A percentile compares a stretch with the other conserved stretches of the same genome.
Conservation (phyloP, 2,329 filamentous ascomycete species). For the Fusarium anthophilum region DNA sequence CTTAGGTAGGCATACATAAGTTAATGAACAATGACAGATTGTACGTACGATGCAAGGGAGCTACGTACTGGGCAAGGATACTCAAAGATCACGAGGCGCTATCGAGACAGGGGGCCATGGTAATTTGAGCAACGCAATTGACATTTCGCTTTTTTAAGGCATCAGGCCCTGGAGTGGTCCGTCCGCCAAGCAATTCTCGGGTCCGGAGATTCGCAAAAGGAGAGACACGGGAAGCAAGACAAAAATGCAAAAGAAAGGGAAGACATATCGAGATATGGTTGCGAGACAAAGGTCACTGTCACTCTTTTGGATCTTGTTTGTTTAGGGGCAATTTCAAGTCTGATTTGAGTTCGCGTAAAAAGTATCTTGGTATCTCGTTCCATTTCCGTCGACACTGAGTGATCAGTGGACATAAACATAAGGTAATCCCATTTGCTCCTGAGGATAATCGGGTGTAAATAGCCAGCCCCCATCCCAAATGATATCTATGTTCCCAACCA, state of each 20-base stretch:
- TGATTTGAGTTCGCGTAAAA: constrained; percentile 34
- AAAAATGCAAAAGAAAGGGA: neutral
- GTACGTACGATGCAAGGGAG: constrained; percentile 33
- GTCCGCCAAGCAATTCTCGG: constrained; percentile 10
- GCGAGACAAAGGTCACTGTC: neutral
- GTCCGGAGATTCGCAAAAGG: neutral
- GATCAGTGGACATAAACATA: constrained; percentile 40
- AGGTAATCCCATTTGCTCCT: constrained; percentile 35
- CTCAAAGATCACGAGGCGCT: constrained; percentile 40
- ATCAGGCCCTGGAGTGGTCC: neutral
- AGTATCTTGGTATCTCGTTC: constrained; percentile 41
- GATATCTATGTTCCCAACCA: constrained; percentile 44
- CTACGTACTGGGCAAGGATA: constrained; percentile 30
- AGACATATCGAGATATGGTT: neutral
- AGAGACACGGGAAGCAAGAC: constrained; percentile 7
- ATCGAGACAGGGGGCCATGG: constrained; percentile 36
- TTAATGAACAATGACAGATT: constrained; percentile 9
- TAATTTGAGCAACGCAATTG: constrained; percentile 32
- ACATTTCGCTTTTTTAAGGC: constrained; percentile 4
- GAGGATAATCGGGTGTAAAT: constrained; percentile 19
- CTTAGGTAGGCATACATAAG: neutral
- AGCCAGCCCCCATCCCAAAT: constrained; percentile 34
- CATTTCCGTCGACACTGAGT: constrained; percentile 43
- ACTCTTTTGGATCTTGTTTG: neutral
- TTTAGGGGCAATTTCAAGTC: constrained; percentile 29